Conservation (phyloP, 2,329 filamentous ascomycete genomes). For the Stenocarpella maydis region DNA sequence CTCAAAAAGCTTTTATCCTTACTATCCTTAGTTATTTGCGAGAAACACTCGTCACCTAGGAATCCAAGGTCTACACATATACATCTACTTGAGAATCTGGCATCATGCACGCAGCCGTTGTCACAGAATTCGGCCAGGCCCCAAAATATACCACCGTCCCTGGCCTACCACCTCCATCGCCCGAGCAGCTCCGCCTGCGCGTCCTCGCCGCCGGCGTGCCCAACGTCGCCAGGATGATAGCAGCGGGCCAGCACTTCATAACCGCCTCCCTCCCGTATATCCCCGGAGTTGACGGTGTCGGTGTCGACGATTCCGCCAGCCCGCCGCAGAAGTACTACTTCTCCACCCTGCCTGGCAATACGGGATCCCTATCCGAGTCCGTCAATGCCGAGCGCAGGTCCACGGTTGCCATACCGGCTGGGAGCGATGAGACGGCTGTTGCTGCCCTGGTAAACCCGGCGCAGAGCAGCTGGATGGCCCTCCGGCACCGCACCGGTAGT, state of each 20-base stretch:
- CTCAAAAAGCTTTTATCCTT: too few species aligned
- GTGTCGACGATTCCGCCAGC: not conserved
- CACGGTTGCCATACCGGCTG: slow-evolving; percentile 48
- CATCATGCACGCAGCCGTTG: slow-evolving; percentile 3
- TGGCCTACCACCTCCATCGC: not conserved
- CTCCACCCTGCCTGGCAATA: slow-evolving; percentile 1
- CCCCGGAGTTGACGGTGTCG: slow-evolving; percentile 27
- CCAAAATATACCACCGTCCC: slow-evolving; percentile 12
- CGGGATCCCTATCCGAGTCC: slow-evolving; percentile 45
- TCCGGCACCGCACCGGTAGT: slow-evolving; percentile 52
- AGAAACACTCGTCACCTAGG: not conserved
- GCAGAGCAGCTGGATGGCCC: slow-evolving; percentile 66
- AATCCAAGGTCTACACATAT: not conserved
- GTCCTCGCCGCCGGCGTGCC: slow-evolving; percentile 62
- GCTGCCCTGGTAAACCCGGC: slow-evolving; percentile 62
- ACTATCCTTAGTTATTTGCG: too few species aligned
- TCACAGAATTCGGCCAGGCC: slow-evolving; percentile 10
- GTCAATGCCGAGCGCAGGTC: slow-evolving; percentile 56
- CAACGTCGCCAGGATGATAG: slow-evolving; percentile 51
- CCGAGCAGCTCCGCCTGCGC: slow-evolving; percentile 54
- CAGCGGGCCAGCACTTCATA: slow-evolving; percentile 48
- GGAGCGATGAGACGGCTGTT: slow-evolving; percentile 55
- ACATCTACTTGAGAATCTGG: not conserved
- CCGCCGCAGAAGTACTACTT: slow-evolving; percentile 15
- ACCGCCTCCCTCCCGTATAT: slow-evolving; percentile 56